These are phyloP conservation scores for Exophiala lecanii-corni DNA, from an alignment of 2,329 filamentous ascomycete genomes.

Conservation along the genomic window DNA sequence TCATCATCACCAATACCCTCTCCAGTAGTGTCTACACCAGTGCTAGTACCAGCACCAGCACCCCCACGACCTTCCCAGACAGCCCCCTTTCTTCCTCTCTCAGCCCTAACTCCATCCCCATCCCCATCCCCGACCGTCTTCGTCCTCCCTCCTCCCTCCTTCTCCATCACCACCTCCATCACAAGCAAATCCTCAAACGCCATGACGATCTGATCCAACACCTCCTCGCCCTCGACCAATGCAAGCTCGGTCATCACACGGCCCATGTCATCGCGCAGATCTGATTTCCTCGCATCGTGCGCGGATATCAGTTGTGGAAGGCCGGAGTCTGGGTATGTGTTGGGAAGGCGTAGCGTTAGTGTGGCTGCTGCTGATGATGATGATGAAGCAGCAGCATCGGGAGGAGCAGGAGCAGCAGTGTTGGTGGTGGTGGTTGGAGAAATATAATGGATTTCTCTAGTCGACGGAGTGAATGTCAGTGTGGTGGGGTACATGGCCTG, in stretches of 20 bases:
- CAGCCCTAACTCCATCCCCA: too few species aligned
- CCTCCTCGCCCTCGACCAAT: constrained; percentile 12
- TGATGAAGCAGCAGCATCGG: background rate
- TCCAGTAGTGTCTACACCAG: too few species aligned
- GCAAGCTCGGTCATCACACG: constrained; percentile 4
- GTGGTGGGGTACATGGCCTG: constrained; percentile 25
- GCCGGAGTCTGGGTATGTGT: constrained; percentile 13
- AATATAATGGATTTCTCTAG: too few species aligned
- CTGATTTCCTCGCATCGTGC: constrained; percentile 9
- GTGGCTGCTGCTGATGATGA: background rate
- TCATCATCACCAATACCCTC: too few species aligned
- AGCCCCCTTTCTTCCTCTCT: too few species aligned
- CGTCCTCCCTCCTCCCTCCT: background rate
- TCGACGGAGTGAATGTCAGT: too few species aligned
- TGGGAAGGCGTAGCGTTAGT: constrained; percentile 14
- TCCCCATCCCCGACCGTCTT: background rate
- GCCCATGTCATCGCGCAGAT: constrained; percentile 13
- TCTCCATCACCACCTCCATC: too few species aligned
- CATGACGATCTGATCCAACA: constrained; percentile 18
- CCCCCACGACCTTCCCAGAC: too few species aligned
- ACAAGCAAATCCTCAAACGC: constrained; percentile 16
- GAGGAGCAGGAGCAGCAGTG: too few species aligned
- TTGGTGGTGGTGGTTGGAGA: too few species aligned
- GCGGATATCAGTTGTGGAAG: constrained; percentile 18
- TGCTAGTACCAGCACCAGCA: too few species aligned